Evolutionary conservation across 2,329 filamentous ascomycete species (phyloP), one percentile per base, ranked within the genome.

Genomic region (Penicillium sp.): DNA sequence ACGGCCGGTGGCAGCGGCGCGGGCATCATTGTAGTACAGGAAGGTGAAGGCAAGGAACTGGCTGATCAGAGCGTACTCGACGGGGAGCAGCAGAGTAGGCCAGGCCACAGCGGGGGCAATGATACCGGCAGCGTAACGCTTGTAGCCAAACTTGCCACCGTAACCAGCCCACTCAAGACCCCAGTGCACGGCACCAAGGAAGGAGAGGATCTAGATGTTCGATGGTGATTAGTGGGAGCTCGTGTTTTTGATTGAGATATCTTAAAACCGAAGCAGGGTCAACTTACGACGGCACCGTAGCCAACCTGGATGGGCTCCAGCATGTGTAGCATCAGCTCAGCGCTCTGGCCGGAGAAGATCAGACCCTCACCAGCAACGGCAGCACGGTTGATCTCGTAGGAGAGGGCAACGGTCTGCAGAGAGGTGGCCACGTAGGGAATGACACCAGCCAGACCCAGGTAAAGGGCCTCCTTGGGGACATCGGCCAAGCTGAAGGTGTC

Each of bases 101-200:
- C 93, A 97, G 47, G 93, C 93, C 23, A 95, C 78, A 46, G 89
- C 85, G 1, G 93, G 88, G 6, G 92, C 88, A 46, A 90, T 72
- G 14, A 96, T 86, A 66, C 93, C 93, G 63, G 92, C 86, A n/a
- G 86, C 86, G 73, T 96, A 97, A 61, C 93, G 89, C 67, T 86
- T 86, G 67, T 89, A 91, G 53, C 91, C 89, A 56, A 90, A 88
- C 60, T 83, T 67, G 69, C 85, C 76, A 75, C 88, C 78, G 73
- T 82, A 88, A 77, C 88, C 79, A 50, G 90, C 90, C 74, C 88
- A 96, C 76, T 96, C 92, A 19, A 96, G 82, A 55, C 93, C 93
- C 90, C 93, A 97, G 76, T 97, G 93, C 68, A 96, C 88, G 33
- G 93, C 93, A 45, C 93, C 93, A 1, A 97, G 85, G 81, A 96